Conservation (phyloP, 306 rosid genomes). For the Dalbergia oliveri region DNA sequence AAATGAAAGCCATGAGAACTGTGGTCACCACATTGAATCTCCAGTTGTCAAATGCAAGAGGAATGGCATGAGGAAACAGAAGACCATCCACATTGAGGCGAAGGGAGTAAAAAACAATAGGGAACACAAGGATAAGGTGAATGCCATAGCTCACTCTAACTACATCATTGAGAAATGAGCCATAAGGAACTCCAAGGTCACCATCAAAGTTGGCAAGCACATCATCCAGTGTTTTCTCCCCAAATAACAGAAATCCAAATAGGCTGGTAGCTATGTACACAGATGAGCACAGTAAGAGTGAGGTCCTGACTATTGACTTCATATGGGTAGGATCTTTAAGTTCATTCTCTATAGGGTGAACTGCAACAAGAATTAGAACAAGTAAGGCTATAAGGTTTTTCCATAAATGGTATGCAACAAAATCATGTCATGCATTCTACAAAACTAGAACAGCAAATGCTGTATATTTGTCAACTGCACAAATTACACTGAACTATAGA, state of each 20-base stretch:
- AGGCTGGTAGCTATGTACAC: constrained; percentile 70
- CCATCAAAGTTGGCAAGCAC: constrained; percentile 82
- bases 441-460: neutral
- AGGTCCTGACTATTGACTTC: constrained; percentile 62
- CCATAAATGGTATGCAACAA: constrained; percentile 11
- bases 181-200: constrained; percentile 73
- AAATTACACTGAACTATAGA: neutral
- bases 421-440: neutral
- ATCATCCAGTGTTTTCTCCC: constrained; percentile 74
- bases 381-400: neutral
- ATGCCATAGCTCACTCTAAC: constrained; percentile 79
- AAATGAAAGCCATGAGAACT: constrained; percentile 64
- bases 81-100: constrained; percentile 77
- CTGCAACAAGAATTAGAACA: constrained; percentile 47
- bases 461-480: neutral
- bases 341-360: constrained; percentile 75
- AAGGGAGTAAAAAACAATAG: constrained; percentile 78
- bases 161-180: constrained; percentile 69
- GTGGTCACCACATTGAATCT: constrained; percentile 67
- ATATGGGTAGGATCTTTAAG: constrained; percentile 62
- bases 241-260: constrained; percentile 71
- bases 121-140: constrained; percentile 86
- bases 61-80: constrained; percentile 72
- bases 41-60: constrained; percentile 58
- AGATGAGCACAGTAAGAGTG: constrained; percentile 63